phyloP scores from a whole-genome alignment of 2,329 filamentous ascomycete genomes.

The Aspergillus carbonarius region DNA sequence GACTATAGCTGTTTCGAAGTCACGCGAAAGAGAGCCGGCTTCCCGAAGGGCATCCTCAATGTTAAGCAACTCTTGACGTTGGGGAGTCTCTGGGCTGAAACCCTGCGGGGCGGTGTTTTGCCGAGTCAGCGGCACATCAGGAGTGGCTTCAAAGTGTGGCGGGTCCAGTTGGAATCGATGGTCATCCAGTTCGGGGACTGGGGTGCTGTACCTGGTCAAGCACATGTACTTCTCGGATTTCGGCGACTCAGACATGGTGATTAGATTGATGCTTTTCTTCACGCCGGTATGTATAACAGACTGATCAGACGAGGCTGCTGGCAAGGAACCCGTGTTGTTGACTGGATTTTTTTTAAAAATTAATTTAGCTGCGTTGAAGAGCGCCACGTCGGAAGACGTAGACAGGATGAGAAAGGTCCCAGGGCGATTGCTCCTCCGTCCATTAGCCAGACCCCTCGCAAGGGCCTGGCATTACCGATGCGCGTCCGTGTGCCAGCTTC shows the following conservation, averaged over 20 bases:
- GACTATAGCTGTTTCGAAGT: conserved; percentile 82
- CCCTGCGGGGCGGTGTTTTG: conserved; percentile 48
- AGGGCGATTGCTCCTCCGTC: conserved; percentile 34
- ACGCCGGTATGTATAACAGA: background rate
- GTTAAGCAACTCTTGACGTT: conserved; percentile 48
- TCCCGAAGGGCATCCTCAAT: conserved; percentile 48
- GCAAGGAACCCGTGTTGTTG: background rate
- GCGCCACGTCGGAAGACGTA: conserved; percentile 25
- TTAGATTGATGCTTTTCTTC: background rate
- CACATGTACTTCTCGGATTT: conserved; percentile 63
- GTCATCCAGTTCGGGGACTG: conserved; percentile 73
- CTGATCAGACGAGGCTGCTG: background rate
- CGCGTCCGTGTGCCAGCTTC: conserved; percentile 38
- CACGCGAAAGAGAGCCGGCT: conserved; percentile 59
- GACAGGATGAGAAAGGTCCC: conserved; percentile 25
- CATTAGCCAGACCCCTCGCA: conserved; percentile 44
- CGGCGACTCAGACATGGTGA: conserved; percentile 53
- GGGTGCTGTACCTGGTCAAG: conserved; percentile 62
- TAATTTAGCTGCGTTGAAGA: conserved; percentile 7
- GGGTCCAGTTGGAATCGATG: conserved; percentile 62
- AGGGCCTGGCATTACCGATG: conserved; percentile 43
- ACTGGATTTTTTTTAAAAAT: background rate
- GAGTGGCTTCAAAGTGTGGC: conserved; percentile 35
- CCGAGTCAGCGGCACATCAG: conserved; percentile 34
- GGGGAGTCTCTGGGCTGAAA: conserved; percentile 49